Evolutionary conservation across 345 rosid genomes (phyloP), one percentile per base, ranked within the genome.

Genomic region (Gynandropsis gynandra): DNA sequence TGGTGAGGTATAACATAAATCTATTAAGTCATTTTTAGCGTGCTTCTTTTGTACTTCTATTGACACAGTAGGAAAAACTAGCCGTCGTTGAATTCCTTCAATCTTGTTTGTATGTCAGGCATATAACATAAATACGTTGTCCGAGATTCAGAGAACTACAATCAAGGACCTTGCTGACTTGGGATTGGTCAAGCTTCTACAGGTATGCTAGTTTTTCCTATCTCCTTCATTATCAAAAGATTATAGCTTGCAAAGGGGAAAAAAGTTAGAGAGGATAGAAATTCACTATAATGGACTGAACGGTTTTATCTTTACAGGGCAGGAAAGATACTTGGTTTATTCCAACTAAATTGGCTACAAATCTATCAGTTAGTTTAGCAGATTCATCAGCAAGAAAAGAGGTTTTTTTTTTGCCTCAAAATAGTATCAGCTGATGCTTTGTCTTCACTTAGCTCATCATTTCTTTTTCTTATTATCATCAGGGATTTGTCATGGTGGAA

Each of bases 121-220:
- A 36, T 90, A 90, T 72, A 87, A 80, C 69, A 68, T 74, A 57
- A 79, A 79, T 73, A 79, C 92, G n/a, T 67, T 90, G 73, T 76
- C 76, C n/a, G 98, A 90, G 40, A 57, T 72, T 56, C 96, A 90
- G 54, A 68, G 54, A 57, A 64, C 20, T 58, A 71, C 76, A 42
- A 74, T 90, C 55, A 90, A 80, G 74, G 98, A 90, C 72, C 87
- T 90, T 65, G 87, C 83, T 52, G 95, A 90, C 76, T 72, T 90
- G 77, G 98, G 98, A 58, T 70, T 90, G 70, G 85, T 90, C 66
- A 87, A 90, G 72, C 96, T 80, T 74, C 98, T 87, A 74, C 89
- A 90, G 93, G 98, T 90, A 42, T 56, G 47, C 67, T 39, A 43
- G 44, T 56, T 59, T 24, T n/a, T 44, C 61, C 36, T 50, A 54